A percentile compares a stretch with the other conserved stretches of the same genome.
phyloP scores from a whole-genome alignment of 169 alveolate genomes.

The Cryptosporidium xiaoi region DNA sequence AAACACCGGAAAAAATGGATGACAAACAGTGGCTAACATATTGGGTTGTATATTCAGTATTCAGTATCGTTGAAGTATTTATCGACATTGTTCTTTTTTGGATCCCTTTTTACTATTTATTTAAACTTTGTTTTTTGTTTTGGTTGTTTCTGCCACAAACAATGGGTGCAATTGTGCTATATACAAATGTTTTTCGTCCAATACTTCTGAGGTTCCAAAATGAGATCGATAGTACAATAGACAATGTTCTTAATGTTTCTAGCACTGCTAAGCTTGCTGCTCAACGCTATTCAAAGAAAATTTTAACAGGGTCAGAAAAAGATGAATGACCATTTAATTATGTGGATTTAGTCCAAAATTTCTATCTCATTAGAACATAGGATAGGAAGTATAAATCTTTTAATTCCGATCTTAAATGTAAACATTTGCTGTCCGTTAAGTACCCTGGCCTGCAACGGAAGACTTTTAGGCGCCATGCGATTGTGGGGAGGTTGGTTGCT shows the following conservation, averaged over 20 bases:
- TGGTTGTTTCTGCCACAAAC: constrained; percentile 86
- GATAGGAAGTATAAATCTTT: too few relatives aligned
- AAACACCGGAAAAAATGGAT: constrained; percentile 83
- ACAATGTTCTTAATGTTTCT: constrained; percentile 73
- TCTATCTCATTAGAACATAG: too few relatives aligned
- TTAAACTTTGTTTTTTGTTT: constrained; percentile 86
- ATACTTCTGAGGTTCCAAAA: constrained; percentile 78
- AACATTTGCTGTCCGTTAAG: too few relatives aligned
- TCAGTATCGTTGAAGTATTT: constrained; percentile 86
- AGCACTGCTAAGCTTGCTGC: constrained; percentile 60
- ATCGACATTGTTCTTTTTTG: constrained; percentile 86
- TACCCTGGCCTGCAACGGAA: too few relatives aligned
- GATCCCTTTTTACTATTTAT: constrained; percentile 90
- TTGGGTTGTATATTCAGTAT: constrained; percentile 91
- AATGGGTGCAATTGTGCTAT: constrained; percentile 80
- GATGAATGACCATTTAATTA: constrained; percentile 9
- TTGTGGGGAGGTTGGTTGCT: too few relatives aligned
- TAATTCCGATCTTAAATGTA: too few relatives aligned
- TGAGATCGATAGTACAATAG: constrained; percentile 79
- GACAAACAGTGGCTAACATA: constrained; percentile 92
- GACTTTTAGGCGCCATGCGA: too few relatives aligned
- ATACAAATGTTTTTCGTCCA: constrained; percentile 79
- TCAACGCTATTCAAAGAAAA: constrained; percentile 39
- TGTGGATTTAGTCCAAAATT: too few relatives aligned
- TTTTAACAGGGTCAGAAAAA: constrained; percentile 19